phyloP scores from a whole-genome alignment of 495 filamentous ascomycete species.

The Penicillium antarcticum region DNA sequence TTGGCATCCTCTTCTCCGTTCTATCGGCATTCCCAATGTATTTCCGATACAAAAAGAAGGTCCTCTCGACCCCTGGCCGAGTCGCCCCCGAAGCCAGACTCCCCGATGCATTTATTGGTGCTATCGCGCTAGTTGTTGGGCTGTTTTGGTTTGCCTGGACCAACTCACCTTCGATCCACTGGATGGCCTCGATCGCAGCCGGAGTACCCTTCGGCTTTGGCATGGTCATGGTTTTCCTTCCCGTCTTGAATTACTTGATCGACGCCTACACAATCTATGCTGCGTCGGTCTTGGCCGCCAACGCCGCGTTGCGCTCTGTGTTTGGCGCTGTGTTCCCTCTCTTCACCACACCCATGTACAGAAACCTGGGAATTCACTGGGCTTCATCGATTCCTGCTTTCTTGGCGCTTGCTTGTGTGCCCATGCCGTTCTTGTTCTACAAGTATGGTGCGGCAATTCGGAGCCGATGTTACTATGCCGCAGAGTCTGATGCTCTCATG shows the following conservation, averaged over 20 bases:
- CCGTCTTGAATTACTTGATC: constrained; percentile 62
- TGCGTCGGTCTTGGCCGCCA: constrained; percentile 63
- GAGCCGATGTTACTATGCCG: too few species aligned
- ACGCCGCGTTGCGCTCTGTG: constrained; percentile 50
- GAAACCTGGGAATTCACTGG: constrained; percentile 64
- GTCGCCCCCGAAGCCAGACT: neutral
- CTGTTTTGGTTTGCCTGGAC: constrained; percentile 57
- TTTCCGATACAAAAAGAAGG: too few species aligned
- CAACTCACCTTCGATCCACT: constrained; percentile 55
- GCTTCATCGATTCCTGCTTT: constrained; percentile 65
- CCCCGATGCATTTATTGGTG: neutral
- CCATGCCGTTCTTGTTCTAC: constrained; percentile 60
- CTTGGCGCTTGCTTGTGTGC: constrained; percentile 40
- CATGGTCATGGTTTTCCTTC: constrained; percentile 59
- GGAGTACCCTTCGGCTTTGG: constrained; percentile 59
- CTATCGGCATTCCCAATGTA: neutral
- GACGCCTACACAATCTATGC: constrained; percentile 66
- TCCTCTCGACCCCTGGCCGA: neutral
- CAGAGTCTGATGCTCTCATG: too few species aligned
- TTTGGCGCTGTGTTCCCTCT: constrained; percentile 69
- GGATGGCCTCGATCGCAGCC: constrained; percentile 51
- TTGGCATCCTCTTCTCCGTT: constrained; percentile 56
- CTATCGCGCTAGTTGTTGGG: constrained; percentile 18
- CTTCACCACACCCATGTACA: constrained; percentile 64
- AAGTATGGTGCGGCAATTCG: too few species aligned